Evolutionary conservation across 2,329 filamentous ascomycete species (phyloP).

Genomic region (Malbranchea zuffiana): DNA sequence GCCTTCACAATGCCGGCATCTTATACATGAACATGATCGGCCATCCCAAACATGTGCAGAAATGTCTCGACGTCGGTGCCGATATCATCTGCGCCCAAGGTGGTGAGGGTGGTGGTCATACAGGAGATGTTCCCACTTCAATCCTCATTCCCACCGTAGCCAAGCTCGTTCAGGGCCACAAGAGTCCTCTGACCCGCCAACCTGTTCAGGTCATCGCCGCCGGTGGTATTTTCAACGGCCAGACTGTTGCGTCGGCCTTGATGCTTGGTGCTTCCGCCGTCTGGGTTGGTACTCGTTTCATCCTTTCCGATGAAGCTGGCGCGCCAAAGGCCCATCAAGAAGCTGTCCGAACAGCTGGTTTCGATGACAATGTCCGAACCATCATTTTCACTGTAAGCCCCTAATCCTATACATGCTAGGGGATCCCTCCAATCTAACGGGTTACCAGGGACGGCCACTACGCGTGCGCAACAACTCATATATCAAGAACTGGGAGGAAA

Average conservation of each 20-base stretch:
- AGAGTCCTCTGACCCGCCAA: slow-evolving; percentile 73
- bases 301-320: slow-evolving; percentile 86
- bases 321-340: slow-evolving; percentile 92
- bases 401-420: background rate
- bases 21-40: slow-evolving; percentile 99
- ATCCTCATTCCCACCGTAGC: slow-evolving; percentile 89
- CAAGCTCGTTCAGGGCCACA: slow-evolving; percentile 66
- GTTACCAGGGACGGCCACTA: slow-evolving; percentile 61
- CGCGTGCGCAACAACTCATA: slow-evolving; percentile 90
- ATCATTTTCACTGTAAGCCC: slow-evolving; percentile 79
- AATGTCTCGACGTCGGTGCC: slow-evolving; percentile 81
- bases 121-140: slow-evolving; percentile 82
- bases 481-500: slow-evolving; percentile 91
- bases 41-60: slow-evolving; percentile 97
- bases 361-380: slow-evolving; percentile 92
- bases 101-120: slow-evolving; percentile 94
- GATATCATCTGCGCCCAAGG: slow-evolving; percentile 98
- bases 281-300: slow-evolving; percentile 95
- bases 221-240: slow-evolving; percentile 87
- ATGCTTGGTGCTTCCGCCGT: slow-evolving; percentile 88
- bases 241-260: slow-evolving; percentile 76
- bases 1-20: slow-evolving; percentile 74
- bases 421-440: background rate
- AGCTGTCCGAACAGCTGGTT: slow-evolving; percentile 78
- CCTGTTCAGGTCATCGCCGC: slow-evolving; percentile 88